phyloP scores from a whole-genome alignment of 78 protist species.

The Acrasis kona region DNA sequence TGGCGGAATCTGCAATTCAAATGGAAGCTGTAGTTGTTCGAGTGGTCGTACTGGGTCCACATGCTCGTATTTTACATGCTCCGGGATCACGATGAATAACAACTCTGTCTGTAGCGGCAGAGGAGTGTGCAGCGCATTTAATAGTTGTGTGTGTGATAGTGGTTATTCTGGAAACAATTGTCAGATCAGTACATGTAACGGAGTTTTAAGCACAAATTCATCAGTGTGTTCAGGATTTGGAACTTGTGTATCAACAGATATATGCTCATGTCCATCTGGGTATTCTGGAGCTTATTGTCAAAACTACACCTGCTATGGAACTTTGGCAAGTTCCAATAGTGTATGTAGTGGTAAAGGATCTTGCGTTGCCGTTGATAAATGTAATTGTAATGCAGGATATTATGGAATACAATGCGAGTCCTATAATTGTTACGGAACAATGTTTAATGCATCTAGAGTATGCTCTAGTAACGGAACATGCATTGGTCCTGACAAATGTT shows the following conservation, averaged over 20 bases:
- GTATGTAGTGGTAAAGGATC: not conserved
- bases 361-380: not conserved
- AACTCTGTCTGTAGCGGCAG: not conserved
- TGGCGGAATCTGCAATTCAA: too few species aligned
- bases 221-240: not conserved
- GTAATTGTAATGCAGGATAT: not conserved
- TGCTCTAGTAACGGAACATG: not conserved
- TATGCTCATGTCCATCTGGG: not conserved
- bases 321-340: not conserved
- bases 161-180: not conserved
- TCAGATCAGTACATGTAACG: not conserved
- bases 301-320: not conserved
- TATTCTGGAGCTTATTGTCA: not conserved
- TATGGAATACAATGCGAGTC: not conserved
- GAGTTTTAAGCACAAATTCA: not conserved
- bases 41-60: too few species aligned
- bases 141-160: not conserved
- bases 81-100: too few species aligned
- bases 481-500: not conserved
- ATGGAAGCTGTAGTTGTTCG: too few species aligned
- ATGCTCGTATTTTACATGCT: too few species aligned
- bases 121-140: not conserved
- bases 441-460: too few species aligned
- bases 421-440: not conserved
- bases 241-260: not conserved